A percentile compares a stretch with the other conserved stretches of the same genome.
phyloP scores from a whole-genome alignment of 257 asterid species.

The Nicotiana tabacum region DNA sequence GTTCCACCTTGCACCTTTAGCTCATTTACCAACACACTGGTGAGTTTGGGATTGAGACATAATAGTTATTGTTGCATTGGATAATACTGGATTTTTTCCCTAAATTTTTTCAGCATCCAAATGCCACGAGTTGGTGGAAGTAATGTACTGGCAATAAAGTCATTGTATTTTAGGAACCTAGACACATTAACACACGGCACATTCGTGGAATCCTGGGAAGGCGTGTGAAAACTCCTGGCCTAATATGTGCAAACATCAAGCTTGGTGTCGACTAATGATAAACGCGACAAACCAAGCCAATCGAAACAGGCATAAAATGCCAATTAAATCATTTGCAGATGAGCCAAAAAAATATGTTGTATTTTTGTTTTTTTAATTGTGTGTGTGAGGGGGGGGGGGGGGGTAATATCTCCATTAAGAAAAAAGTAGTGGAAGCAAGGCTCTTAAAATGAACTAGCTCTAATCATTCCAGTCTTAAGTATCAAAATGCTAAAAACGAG shows the following conservation, averaged over 20 bases:
- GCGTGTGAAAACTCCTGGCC: background rate
- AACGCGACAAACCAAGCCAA: background rate
- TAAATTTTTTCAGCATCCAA: background rate
- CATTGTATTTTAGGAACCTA: background rate
- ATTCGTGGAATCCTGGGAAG: background rate
- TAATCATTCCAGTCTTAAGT: background rate
- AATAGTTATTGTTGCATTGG: background rate
- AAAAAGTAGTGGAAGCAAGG: background rate
- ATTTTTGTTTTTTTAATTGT: no score
- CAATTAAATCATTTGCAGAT: background rate
- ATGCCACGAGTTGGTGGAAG: background rate
- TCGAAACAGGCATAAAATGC: background rate
- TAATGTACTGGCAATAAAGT: background rate
- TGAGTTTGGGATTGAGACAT: background rate
- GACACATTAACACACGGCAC: background rate
- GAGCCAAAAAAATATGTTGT: background rate
- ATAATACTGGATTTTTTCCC: background rate
- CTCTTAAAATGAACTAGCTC: background rate
- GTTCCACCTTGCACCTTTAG: background rate
- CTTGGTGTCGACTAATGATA: background rate
- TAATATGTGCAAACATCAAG: background rate
- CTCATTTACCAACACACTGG: background rate
- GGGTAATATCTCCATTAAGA: no score
- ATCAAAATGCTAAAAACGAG: background rate
- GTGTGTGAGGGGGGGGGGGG: no score